Evolutionary conservation across 1,284 basidiomycete species (phyloP).

Genomic region (Cutaneotrichosporon sp.): DNA sequence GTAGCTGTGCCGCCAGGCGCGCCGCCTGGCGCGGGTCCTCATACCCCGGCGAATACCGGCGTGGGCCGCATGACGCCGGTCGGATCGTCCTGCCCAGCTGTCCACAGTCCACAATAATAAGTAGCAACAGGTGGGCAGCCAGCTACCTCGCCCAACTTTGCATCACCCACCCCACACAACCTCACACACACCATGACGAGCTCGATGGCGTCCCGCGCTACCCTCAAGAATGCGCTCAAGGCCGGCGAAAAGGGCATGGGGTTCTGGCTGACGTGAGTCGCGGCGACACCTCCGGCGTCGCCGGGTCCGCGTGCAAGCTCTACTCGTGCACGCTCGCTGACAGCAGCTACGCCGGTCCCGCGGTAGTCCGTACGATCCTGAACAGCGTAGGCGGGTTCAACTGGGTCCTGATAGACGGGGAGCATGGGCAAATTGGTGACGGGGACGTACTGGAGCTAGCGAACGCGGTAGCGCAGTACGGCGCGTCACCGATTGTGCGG

Average conservation of each 20-base stretch:
- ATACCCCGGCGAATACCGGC: no score
- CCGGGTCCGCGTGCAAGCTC: neutral
- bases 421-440: slow-evolving; percentile 27
- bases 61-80: no score
- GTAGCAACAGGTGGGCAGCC: neutral
- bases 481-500: slow-evolving; percentile 37
- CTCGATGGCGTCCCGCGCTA: slow-evolving; percentile 3
- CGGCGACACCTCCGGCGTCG: no score
- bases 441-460: slow-evolving; percentile 21
- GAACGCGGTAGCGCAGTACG: slow-evolving; percentile 25
- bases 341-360: slow-evolving; percentile 24
- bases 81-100: no score
- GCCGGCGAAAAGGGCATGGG: slow-evolving; percentile 60
- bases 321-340: neutral
- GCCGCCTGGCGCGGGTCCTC: no score
- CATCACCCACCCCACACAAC: neutral
- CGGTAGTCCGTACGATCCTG: slow-evolving; percentile 27
- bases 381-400: slow-evolving; percentile 29
- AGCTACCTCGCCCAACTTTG: no score
- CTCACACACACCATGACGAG: neutral
- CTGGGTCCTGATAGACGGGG: slow-evolving; percentile 30
- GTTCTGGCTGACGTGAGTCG: slow-evolving; percentile 59
- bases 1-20: no score
- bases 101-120: no score
- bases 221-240: slow-evolving; percentile 53